A percentile compares a stretch with the other conserved stretches of the same genome.
phyloP scores from a whole-genome alignment of 2,329 filamentous ascomycete genomes.

The Aspergillus aculeatus region DNA sequence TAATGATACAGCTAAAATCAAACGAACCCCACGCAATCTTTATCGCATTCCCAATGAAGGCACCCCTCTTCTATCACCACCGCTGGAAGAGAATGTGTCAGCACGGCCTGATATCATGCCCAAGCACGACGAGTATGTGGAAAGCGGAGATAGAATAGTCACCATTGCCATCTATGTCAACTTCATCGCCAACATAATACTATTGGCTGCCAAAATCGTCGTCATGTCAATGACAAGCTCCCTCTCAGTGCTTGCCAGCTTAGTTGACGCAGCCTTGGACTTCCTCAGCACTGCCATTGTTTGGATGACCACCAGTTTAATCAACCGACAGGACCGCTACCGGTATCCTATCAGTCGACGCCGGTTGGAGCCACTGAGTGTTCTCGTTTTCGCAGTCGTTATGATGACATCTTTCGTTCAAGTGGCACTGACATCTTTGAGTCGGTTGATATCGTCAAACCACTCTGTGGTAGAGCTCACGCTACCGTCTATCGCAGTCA shows the following conservation, averaged over 20 bases:
- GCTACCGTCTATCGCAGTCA: constrained; percentile 71
- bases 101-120: constrained; percentile 49
- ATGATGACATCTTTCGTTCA: constrained; percentile 67
- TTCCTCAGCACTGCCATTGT: constrained; percentile 64
- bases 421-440: constrained; percentile 59
- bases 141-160: constrained; percentile 72
- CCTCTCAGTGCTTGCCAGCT: constrained; percentile 63
- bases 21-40: constrained; percentile 80
- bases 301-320: constrained; percentile 59
- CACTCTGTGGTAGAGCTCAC: constrained; percentile 71
- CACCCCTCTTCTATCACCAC: constrained; percentile 25
- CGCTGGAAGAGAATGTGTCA: constrained; percentile 61
- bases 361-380: constrained; percentile 63
- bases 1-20: constrained; percentile 47
- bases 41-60: constrained; percentile 62
- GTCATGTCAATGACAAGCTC: constrained; percentile 75
- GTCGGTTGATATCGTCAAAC: constrained; percentile 56
- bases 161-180: constrained; percentile 88
- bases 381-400: constrained; percentile 65
- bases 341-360: constrained; percentile 64
- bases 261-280: constrained; percentile 66
- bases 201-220: constrained; percentile 73
- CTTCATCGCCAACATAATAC: constrained; percentile 70
- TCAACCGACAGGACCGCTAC: constrained; percentile 59
- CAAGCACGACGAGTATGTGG: constrained; percentile 50